Conservation (phyloP, 1,284 basidiomycete species). For the Bondarzewia mesenterica region DNA sequence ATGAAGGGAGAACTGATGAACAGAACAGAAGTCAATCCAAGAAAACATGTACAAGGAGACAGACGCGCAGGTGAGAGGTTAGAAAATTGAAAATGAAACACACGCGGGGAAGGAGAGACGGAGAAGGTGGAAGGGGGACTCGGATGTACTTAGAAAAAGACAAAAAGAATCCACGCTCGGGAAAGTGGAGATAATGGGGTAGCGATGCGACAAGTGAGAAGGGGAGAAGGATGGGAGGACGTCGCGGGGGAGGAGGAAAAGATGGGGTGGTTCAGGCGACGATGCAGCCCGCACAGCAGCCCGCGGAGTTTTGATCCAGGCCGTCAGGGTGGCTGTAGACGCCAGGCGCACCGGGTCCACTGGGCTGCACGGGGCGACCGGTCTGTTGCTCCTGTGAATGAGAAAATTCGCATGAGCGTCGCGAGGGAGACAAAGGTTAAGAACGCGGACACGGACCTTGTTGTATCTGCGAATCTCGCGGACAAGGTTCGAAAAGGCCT, state of each 20-base stretch:
- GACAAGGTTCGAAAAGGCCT: constrained; percentile 96
- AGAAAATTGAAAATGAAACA: background rate
- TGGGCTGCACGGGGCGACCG: constrained; percentile 45
- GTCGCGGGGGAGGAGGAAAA: background rate
- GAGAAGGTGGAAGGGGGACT: background rate
- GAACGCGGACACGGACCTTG: constrained; percentile 46
- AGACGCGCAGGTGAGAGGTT: no score
- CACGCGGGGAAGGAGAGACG: background rate
- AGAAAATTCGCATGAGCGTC: background rate
- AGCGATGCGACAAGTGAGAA: background rate
- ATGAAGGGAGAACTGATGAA: constrained; percentile 1
- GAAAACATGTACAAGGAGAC: background rate
- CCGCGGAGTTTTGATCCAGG: constrained; percentile 43
- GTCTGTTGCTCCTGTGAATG: constrained; percentile 48
- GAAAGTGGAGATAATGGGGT: background rate
- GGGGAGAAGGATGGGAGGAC: background rate
- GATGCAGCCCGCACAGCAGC: constrained; percentile 72
- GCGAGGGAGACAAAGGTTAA: background rate
- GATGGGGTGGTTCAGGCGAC: constrained; percentile 30
- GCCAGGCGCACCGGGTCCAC: constrained; percentile 35
- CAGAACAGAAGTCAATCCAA: background rate
- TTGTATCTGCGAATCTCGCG: constrained; percentile 96
- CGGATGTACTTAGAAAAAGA: no score
- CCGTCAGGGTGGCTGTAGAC: constrained; percentile 38
- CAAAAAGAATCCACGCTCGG: no score